Base-by-base conservation (phyloP, 2,329 filamentous ascomycete genomes). In the Clarireedia homoeocarpa region DNA sequence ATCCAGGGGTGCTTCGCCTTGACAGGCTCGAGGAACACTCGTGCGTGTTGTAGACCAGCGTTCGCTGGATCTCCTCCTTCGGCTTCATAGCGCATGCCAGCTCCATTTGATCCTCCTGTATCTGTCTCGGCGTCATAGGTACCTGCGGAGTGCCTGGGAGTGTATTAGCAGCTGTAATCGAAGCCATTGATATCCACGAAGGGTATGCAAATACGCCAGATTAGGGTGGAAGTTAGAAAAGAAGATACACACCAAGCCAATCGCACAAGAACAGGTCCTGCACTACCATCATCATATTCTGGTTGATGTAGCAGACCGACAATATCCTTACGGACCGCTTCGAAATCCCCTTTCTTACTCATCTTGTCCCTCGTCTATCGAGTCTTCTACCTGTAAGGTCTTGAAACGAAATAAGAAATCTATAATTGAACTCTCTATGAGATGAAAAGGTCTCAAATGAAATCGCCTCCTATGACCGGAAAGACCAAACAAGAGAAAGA, bases 51-150 rank as follows among this genome's bases (percentile, higher is more conserved):
- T 9, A 85, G 76, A 17, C 83, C 83, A 4, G 82, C 81, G 69
- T 85, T 85, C 55, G 82, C 80, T 4, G 82, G 81, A 65, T 85
- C 82, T 58, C 80, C 82, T 57, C 81, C 81, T 71, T 85, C 82
- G 24, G 74, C 71, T 71, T 84, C 81, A 66, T 84, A 85, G 36
- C 82, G 75, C 82, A 85, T 85, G 17, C 81, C 82, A 0, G 83
- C 82, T 58, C 83, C 83, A 66, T 85, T 85, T 26, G 76, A 80
- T 39, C 82, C 82, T 38, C 83, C 83, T 0, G 82, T 85, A 64
- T 82, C 77, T 54, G 79, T 79, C 54, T 74, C 73, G 30, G 71
- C 70, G 64, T 82, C 78, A 68, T 85, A 85, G 5, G 82, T 85
- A 27, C 83, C 82, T 1, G 82, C 71, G n/a, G 78, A 78, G 70